Evolutionary conservation across 2,329 filamentous ascomycete species (phyloP).

Genomic region (Diaporthe velutina): DNA sequence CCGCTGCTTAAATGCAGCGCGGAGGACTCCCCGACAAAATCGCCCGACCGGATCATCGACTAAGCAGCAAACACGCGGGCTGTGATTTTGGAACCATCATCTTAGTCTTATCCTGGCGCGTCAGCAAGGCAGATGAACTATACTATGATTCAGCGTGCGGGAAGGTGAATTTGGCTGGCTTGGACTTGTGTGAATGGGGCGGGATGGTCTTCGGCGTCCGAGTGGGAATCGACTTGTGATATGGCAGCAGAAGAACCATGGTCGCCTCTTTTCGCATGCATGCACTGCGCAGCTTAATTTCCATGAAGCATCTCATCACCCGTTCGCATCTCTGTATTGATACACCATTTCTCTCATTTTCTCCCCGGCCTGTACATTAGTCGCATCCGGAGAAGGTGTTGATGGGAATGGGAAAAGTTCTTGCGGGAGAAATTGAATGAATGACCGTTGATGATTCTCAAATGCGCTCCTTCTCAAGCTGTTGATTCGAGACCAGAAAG

Average conservation of each 20-base stretch:
- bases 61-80: slow-evolving; percentile 26
- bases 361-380: slow-evolving; percentile 52
- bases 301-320: slow-evolving; percentile 40
- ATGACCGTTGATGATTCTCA: slow-evolving; percentile 30
- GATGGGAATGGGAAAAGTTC: slow-evolving; percentile 40
- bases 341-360: slow-evolving; percentile 51
- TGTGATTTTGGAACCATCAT: slow-evolving; percentile 30
- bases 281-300: slow-evolving; percentile 47
- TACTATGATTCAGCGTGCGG: slow-evolving; percentile 44
- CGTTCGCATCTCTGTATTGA: slow-evolving; percentile 49
- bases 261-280: slow-evolving; percentile 49
- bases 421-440: slow-evolving; percentile 36
- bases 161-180: slow-evolving; percentile 43
- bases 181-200: slow-evolving; percentile 27
- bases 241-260: slow-evolving; percentile 47
- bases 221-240: slow-evolving; percentile 39
- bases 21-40: slow-evolving; percentile 7
- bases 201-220: slow-evolving; percentile 40
- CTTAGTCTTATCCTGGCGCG: slow-evolving; percentile 41
- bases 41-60: slow-evolving; percentile 24
- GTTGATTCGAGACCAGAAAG: neutral
- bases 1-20: slow-evolving; percentile 48
- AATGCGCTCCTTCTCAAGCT: neutral
- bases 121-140: slow-evolving; percentile 32
- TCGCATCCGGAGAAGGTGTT: slow-evolving; percentile 46